Conservation (phyloP, 2,329 filamentous ascomycete species). For the Monilinia laxa region DNA sequence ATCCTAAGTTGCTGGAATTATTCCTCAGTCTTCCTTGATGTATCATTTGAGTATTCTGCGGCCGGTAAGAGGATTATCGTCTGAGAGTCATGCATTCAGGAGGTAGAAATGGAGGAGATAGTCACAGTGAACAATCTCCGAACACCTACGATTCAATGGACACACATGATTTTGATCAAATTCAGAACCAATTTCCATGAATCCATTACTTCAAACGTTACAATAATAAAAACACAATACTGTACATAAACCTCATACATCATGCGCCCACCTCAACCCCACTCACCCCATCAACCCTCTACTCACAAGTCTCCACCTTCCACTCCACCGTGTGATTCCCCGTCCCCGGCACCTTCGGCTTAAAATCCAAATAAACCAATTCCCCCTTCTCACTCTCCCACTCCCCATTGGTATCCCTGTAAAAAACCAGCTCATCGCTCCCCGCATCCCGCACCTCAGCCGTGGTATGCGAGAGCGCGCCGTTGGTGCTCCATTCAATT, state of each 20-base stretch:
- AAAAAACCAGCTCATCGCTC: constrained; percentile 46
- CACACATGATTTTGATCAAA: background rate
- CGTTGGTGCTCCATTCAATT: constrained; percentile 44
- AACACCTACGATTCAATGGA: background rate
- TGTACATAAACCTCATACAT: background rate
- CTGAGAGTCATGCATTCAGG: background rate
- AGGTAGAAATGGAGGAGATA: too few relatives aligned
- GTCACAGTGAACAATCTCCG: background rate
- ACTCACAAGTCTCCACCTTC: constrained; percentile 43
- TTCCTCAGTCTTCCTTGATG: constrained; percentile 31
- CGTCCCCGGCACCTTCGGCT: constrained; percentile 47
- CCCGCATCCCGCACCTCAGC: constrained; percentile 44
- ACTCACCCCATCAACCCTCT: constrained; percentile 15
- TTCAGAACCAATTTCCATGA: background rate
- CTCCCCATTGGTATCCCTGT: constrained; percentile 48
- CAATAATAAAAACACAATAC: background rate
- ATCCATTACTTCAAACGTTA: background rate
- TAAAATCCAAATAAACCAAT: constrained; percentile 48
- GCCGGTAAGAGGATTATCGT: background rate
- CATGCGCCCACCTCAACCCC: background rate
- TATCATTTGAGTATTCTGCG: background rate
- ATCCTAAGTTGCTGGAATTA: constrained; percentile 30
- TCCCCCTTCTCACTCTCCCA: constrained; percentile 49
- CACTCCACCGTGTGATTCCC: constrained; percentile 49
- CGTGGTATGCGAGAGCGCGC: constrained; percentile 44